These are phyloP conservation scores for Rubroshorea leprosula DNA, from an alignment of 345 rosid species.

Conservation along the genomic window DNA sequence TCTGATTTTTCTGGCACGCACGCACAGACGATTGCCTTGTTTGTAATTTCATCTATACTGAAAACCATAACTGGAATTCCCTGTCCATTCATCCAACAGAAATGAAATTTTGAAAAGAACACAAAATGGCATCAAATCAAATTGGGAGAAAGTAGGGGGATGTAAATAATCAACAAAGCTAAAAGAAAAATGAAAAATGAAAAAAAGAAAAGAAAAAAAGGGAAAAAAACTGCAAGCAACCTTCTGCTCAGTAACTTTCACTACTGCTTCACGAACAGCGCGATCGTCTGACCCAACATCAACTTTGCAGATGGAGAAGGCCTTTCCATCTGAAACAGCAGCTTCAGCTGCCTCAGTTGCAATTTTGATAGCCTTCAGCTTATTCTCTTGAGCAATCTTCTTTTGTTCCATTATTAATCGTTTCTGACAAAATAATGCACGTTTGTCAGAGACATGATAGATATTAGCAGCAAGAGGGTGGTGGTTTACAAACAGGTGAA, in stretches of 20 bases:
- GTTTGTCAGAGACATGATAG: not conserved
- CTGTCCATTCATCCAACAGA: constrained; percentile 34
- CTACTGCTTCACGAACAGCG: constrained; percentile 91
- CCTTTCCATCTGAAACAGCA: constrained; percentile 66
- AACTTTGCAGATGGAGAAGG: constrained; percentile 61
- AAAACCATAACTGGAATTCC: constrained; percentile 80
- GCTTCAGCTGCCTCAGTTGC: constrained; percentile 59
- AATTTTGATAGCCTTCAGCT: constrained; percentile 58
- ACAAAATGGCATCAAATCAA: not conserved
- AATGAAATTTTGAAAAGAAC: not conserved
- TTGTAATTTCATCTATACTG: constrained; percentile 72
- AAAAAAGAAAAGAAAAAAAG: no score
- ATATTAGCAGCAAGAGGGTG: not conserved
- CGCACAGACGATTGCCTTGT: constrained; percentile 88
- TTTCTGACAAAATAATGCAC: constrained; percentile 33
- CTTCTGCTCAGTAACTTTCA: constrained; percentile 73
- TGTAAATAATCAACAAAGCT: not conserved
- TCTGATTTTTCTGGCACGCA: constrained; percentile 72
- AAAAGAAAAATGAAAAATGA: no score
- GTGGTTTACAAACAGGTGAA: not conserved
- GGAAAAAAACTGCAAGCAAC: constrained; percentile 23
- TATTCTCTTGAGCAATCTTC: constrained; percentile 81
- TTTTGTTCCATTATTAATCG: constrained; percentile 75
- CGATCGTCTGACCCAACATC: constrained; percentile 88
- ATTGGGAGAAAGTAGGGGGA: not conserved